Conservation (phyloP, 306 rosid species). For the Cicer arietinum region DNA sequence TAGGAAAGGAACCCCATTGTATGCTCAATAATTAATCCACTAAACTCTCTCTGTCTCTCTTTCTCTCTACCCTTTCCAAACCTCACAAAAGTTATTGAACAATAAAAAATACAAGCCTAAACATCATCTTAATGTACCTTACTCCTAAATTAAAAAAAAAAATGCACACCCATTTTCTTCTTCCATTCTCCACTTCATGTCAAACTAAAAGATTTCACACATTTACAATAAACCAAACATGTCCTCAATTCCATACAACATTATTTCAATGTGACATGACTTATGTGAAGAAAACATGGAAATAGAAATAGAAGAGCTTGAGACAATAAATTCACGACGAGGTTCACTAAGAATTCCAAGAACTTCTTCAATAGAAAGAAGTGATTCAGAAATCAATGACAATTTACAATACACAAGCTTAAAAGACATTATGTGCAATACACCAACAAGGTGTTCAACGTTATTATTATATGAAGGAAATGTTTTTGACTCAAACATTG, state of each 20-base stretch:
- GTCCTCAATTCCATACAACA: constrained; percentile 29
- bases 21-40: constrained; percentile 14
- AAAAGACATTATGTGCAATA: constrained; percentile 60
- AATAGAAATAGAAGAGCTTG: constrained; percentile 41
- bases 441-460: constrained; percentile 42
- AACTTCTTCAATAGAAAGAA: constrained; percentile 3
- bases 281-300: constrained; percentile 48
- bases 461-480: constrained; percentile 43
- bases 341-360: constrained; percentile 36
- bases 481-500: constrained; percentile 58
- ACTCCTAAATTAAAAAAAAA: constrained; percentile 5
- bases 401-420: constrained; percentile 64
- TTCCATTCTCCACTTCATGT: not conserved
- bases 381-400: constrained; percentile 44
- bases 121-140: not conserved
- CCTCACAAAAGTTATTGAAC: constrained; percentile 36
- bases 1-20: not conserved
- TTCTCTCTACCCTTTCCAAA: constrained; percentile 17
- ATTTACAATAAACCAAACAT: constrained; percentile 4
- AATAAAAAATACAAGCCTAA: constrained; percentile 15
- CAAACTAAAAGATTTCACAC: not conserved
- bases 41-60: constrained; percentile 37
- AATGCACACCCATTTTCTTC: constrained; percentile 7
- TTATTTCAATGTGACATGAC: constrained; percentile 33
- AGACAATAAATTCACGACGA: not conserved